Percentiles rank a stretch among this genome's conserved stretches.
These are phyloP conservation scores for Podaxis pistillaris DNA, from an alignment of 768 basidiomycete genomes.

Conservation along the genomic window DNA sequence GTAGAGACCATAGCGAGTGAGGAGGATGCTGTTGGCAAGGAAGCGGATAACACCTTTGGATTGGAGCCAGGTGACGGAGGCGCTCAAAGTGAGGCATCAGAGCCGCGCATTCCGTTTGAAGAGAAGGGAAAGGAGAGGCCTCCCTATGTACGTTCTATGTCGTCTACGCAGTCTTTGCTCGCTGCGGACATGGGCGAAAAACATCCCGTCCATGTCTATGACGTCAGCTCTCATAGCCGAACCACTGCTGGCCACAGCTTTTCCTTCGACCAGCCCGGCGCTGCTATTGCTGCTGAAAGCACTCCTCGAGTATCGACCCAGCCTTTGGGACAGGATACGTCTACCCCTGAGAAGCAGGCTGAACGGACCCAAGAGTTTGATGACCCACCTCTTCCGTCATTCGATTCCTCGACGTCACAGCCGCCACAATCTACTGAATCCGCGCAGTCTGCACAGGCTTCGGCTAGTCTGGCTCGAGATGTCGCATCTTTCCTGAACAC, in stretches of 20 bases:
- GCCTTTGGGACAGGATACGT: slow-evolving; percentile 12
- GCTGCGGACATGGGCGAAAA: slow-evolving; percentile 49
- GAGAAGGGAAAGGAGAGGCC: slow-evolving; percentile 52
- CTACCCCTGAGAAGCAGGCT: background rate
- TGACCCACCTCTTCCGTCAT: slow-evolving; percentile 37
- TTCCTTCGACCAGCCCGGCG: background rate
- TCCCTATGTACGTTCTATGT: slow-evolving; percentile 28
- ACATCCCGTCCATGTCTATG: slow-evolving; percentile 60
- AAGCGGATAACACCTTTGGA: slow-evolving; percentile 58
- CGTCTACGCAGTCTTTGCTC: slow-evolving; percentile 34
- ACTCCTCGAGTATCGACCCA: slow-evolving; percentile 31
- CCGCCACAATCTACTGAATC: background rate
- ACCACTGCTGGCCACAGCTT: background rate
- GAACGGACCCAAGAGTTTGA: slow-evolving; percentile 17
- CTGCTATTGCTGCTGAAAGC: slow-evolving; percentile 29
- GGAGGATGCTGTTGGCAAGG: slow-evolving; percentile 22
- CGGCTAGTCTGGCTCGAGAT: slow-evolving; percentile 59
- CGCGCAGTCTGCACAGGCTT: slow-evolving; percentile 22
- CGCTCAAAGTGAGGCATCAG: slow-evolving; percentile 26
- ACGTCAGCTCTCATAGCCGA: slow-evolving; percentile 27
- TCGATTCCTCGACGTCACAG: slow-evolving; percentile 37
- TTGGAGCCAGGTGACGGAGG: slow-evolving; percentile 51
- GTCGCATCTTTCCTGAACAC: slow-evolving; percentile 58
- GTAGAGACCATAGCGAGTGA: slow-evolving; percentile 13
- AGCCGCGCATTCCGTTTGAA: slow-evolving; percentile 23